Percentiles rank a stretch among this genome's conserved stretches.
These are phyloP conservation scores for Collariella sp. DNA, from an alignment of 495 filamentous ascomycete species.

Conservation along the genomic window DNA sequence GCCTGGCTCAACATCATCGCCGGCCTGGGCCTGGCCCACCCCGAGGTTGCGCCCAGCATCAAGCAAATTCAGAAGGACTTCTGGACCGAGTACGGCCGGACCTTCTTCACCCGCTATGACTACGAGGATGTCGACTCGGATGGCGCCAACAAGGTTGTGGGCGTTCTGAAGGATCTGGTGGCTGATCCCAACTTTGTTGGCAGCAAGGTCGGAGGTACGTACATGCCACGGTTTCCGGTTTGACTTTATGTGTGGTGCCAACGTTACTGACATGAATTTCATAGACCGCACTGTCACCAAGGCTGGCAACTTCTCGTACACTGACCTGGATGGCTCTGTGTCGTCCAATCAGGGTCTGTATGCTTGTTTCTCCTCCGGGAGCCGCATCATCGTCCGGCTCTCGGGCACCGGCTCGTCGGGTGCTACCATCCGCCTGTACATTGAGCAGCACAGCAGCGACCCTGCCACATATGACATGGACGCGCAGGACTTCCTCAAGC, in stretches of 20 bases:
- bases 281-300: constrained; percentile 68
- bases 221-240: not conserved
- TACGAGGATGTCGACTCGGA: constrained; percentile 90
- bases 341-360: constrained; percentile 94
- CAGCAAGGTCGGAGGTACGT: constrained; percentile 61
- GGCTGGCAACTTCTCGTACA: constrained; percentile 95
- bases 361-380: constrained; percentile 89
- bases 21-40: constrained; percentile 75
- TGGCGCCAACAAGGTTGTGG: constrained; percentile 81
- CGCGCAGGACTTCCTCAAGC: constrained; percentile 90
- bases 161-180: constrained; percentile 63
- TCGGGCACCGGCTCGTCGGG: constrained; percentile 92
- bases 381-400: constrained; percentile 84
- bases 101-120: constrained; percentile 98
- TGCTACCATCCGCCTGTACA: constrained; percentile 90
- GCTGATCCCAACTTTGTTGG: constrained; percentile 63
- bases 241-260: not conserved
- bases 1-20: constrained; percentile 99
- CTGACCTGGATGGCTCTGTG: constrained; percentile 90
- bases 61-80: constrained; percentile 92
- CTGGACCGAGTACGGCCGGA: constrained; percentile 93
- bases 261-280: not conserved
- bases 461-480: constrained; percentile 61
- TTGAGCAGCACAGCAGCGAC: constrained; percentile 82
- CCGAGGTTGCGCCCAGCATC: constrained; percentile 72